Percentiles rank a stretch among this genome's conserved stretches.
phyloP scores from a whole-genome alignment of 495 filamentous ascomycete species.

The Delitschia confertaspora region DNA sequence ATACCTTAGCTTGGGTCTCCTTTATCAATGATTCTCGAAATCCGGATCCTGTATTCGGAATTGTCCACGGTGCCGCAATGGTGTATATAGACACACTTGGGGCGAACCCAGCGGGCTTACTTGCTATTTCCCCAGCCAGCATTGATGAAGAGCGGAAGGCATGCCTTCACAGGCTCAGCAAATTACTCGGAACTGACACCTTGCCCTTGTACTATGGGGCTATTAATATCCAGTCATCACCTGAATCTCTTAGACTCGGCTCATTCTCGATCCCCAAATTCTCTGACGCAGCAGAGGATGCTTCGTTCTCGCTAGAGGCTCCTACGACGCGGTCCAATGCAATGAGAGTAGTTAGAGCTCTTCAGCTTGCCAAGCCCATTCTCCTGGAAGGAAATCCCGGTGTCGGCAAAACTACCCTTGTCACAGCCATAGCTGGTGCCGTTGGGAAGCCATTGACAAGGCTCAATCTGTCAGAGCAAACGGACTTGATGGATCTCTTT shows the following conservation, averaged over 20 bases:
- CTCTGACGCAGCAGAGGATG: constrained; percentile 41
- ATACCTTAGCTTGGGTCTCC: constrained; percentile 85
- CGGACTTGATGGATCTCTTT: constrained; percentile 93
- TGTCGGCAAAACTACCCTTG: constrained; percentile 91
- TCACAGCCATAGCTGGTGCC: constrained; percentile 70
- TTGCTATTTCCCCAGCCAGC: constrained; percentile 54
- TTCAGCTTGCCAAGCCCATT: constrained; percentile 82
- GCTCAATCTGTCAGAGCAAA: constrained; percentile 96
- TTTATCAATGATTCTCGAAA: constrained; percentile 65
- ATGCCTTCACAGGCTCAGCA: constrained; percentile 64
- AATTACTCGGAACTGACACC: constrained; percentile 56
- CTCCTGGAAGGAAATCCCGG: constrained; percentile 92
- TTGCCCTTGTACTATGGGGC: constrained; percentile 51
- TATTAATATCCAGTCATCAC: constrained; percentile 42
- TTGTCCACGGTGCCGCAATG: constrained; percentile 85
- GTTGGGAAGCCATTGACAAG: constrained; percentile 74
- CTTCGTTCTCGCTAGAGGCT: constrained; percentile 69
- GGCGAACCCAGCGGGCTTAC: constrained; percentile 80
- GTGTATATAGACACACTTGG: constrained; percentile 93
- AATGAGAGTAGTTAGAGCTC: constrained; percentile 81
- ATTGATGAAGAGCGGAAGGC: constrained; percentile 53
- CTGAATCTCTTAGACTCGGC: constrained; percentile 52
- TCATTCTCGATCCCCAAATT: constrained; percentile 58
- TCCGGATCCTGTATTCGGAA: constrained; percentile 45
- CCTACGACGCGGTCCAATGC: constrained; percentile 84